Evolutionary conservation across 441 rosid genomes (phyloP).

Genomic region (Adansonia madagascariensis): DNA sequence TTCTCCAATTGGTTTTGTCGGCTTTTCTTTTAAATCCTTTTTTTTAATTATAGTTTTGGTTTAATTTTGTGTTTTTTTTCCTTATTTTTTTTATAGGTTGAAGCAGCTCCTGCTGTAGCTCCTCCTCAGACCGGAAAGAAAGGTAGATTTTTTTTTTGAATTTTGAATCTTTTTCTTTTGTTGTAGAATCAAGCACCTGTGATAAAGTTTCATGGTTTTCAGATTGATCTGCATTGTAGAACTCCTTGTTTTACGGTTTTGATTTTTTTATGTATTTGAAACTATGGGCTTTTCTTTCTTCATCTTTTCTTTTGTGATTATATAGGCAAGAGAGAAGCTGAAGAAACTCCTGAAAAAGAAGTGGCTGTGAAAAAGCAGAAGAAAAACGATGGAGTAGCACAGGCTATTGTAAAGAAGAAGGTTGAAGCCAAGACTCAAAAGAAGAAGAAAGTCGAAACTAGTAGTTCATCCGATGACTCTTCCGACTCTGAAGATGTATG

Average conservation of each 20-base stretch:
- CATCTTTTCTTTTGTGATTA: background rate
- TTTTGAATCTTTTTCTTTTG: background rate
- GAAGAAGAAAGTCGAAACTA: conserved; percentile 16
- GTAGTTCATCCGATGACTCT: conserved; percentile 18
- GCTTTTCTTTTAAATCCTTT: background rate
- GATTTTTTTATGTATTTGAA: background rate
- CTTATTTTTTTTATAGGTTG: conserved; percentile 11
- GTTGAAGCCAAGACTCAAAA: conserved; percentile 20
- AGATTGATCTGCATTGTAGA: background rate
- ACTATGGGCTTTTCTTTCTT: background rate
- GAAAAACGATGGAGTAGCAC: conserved; percentile 20
- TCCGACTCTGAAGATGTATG: conserved; percentile 56
- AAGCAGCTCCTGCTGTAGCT: conserved; percentile 26
- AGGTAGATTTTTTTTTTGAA: background rate
- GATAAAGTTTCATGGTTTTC: background rate
- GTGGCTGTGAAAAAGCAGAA: conserved; percentile 19
- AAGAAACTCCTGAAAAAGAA: conserved; percentile 16
- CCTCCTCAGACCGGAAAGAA: conserved; percentile 22
- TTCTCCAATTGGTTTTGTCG: background rate
- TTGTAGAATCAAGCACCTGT: background rate
- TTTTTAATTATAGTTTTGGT: background rate
- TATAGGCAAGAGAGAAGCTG: conserved; percentile 26
- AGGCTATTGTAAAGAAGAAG: conserved; percentile 23
- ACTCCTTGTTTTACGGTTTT: background rate
- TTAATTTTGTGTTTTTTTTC: background rate